Evolutionary conservation across 306 rosid genomes (phyloP), one percentile per base, ranked within the genome.

Genomic region (Inga laurina): DNA sequence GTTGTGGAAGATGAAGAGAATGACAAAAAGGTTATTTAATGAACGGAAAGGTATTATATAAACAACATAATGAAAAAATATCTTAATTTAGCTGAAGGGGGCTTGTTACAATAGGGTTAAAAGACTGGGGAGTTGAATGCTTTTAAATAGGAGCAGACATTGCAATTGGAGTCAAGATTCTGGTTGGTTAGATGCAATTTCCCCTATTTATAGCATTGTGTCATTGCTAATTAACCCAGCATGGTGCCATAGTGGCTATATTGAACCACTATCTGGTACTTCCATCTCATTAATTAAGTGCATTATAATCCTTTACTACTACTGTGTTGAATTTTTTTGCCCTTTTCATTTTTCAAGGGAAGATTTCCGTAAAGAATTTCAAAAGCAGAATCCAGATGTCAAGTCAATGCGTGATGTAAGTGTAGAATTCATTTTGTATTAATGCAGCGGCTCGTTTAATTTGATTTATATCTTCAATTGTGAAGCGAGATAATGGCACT

Each of bases 341-440:
- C 64, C 49, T 22, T 22, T 45, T 88, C 52, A 74, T 64, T 46
- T 27, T 48, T 10, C 77, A 82, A 96, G 99, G 98, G 97, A 91
- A 88, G 97, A 96, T 81, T 96, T 89, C 51, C 97, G 98, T 54
- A 96, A 92, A 88, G 97, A 89, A 79, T 89, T 91, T 88, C 96
- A 91, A 87, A 87, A 82, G 86, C 91, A 87, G 88, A 96, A 94
- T 86, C 99, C 99, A 74, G 93, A 84, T 82, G 85, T 96, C 78
- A 96, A 93, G 85, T 82, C 94, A 48, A 96, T 96, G 99, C 92
- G 97, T 15, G 91, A 92, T 84, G 99, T 93, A 91, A 82, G 94
- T 79, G 15, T 64, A 46, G 18, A 78, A 75, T 52, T 65, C 15
- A 21, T 43, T 78, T 3, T 74, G 21, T 68, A 2, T 16, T 44